Percentiles rank a stretch among this genome's conserved stretches.
These are phyloP conservation scores for Aureoboletus auriporus DNA, from an alignment of 768 basidiomycete species.

Conservation along the genomic window DNA sequence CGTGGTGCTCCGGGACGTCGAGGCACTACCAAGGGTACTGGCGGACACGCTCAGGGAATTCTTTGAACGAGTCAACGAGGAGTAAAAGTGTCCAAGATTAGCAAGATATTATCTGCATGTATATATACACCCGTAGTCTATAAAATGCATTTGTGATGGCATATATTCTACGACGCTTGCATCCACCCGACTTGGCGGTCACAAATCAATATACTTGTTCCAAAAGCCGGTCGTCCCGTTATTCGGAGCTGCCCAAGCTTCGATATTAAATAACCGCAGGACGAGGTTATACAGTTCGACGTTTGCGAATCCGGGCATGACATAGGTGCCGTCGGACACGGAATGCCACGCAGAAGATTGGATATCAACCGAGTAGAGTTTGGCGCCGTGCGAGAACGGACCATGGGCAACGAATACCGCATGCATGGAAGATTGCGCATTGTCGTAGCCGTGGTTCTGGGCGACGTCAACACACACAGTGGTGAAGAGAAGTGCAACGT, in stretches of 20 bases:
- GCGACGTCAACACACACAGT: neutral
- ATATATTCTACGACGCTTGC: too few relatives aligned
- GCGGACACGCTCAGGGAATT: slow-evolving; percentile 89
- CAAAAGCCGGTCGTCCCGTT: slow-evolving; percentile 85
- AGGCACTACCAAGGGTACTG: slow-evolving; percentile 87
- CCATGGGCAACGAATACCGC: slow-evolving; percentile 93
- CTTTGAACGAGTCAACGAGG: slow-evolving; percentile 78
- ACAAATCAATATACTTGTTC: slow-evolving; percentile 59
- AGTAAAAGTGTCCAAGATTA: slow-evolving; percentile 23
- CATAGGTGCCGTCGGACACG: slow-evolving; percentile 48
- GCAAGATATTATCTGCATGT: too few relatives aligned
- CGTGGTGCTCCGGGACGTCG: slow-evolving; percentile 86
- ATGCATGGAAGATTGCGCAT: slow-evolving; percentile 69
- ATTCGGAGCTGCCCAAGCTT: slow-evolving; percentile 49
- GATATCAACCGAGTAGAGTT: slow-evolving; percentile 35
- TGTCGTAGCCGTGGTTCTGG: slow-evolving; percentile 91
- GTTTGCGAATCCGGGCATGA: slow-evolving; percentile 83
- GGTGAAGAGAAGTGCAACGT: slow-evolving; percentile 26
- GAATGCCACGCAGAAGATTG: slow-evolving; percentile 52
- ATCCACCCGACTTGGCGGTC: neutral
- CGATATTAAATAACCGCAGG: slow-evolving; percentile 67
- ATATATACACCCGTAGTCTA: too few relatives aligned
- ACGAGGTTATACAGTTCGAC: slow-evolving; percentile 84
- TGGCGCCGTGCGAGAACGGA: slow-evolving; percentile 72
- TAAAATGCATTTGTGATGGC: too few relatives aligned